Evolutionary conservation across 768 basidiomycete species (phyloP), one percentile per base, ranked within the genome.

Genomic region (Leccinellum luteum): DNA sequence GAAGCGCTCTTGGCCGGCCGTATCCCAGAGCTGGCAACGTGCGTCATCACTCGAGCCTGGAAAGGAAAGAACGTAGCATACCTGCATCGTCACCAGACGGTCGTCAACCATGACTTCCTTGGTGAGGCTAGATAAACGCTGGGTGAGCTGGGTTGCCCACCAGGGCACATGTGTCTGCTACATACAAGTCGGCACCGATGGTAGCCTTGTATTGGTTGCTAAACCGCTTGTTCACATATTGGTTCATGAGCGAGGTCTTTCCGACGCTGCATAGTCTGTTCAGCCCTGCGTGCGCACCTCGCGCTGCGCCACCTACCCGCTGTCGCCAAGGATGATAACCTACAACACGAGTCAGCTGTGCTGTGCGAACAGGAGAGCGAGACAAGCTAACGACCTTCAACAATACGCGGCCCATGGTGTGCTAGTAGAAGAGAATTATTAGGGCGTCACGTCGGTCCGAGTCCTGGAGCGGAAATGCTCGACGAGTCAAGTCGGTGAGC

Each of bases 131-230:
- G 27, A 59, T 55, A 51, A 43, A 56, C 47, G 28, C 51, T 66
- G 38, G 59, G 60, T 19, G 35, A 58, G 32, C 49, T 19, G 12
- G 12, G 38, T 25, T 48, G 35, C 55, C 25, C 52, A 57, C 59
- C 10, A 25, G 48, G 49, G 54, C 45, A 63, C 57, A 50, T 48
- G 50, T 51, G 49, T 63, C 38, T 38, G 93, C 92, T 35, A 81
- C 91, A 59, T 76, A 93, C 92, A 95, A 95, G 83, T 95, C 93
- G 58, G 94, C 94, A 58, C 94, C 94, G 71, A 96, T 96, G 60
- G 97, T 98, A 17, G 97, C 97, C 79, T 98, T 98, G 84, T 99
- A 99, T 78, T 98, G 96, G 78, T 95, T 97, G 74, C 91, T 94
- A 76, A 98, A 99, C 60, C 97, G 90, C 76, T 98, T 98, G 85